Percentiles rank a stretch among this genome's conserved stretches.
These are phyloP conservation scores for Rosellinia necatrix DNA, from an alignment of 2,329 filamentous ascomycete species.

Conservation along the genomic window DNA sequence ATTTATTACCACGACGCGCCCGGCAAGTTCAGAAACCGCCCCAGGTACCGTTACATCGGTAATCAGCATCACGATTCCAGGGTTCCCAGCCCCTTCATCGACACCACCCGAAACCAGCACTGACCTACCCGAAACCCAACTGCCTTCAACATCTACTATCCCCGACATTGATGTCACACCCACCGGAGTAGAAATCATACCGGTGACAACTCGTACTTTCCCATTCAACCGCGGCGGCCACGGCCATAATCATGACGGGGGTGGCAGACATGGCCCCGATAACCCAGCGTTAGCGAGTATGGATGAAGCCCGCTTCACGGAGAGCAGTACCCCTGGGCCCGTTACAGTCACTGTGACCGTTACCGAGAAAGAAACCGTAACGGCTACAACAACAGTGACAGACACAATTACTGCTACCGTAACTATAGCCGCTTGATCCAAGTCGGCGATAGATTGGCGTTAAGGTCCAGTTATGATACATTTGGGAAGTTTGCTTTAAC, in stretches of 20 bases:
- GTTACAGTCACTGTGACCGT: conserved; percentile 21
- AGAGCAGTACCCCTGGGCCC: neutral
- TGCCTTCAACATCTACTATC: conserved; percentile 5
- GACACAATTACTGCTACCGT: conserved; percentile 11
- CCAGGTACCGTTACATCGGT: conserved; percentile 14
- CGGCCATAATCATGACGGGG: neutral
- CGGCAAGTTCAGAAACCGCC: conserved; percentile 16
- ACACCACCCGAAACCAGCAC: neutral
- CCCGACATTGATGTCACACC: conserved; percentile 8
- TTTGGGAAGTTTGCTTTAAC: neutral
- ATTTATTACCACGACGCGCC: conserved; percentile 20
- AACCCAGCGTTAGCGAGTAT: neutral
- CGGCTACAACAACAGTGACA: conserved; percentile 11
- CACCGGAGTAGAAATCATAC: conserved; percentile 25
- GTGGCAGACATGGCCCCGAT: neutral
- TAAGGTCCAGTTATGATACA: neutral
- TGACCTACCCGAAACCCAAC: neutral
- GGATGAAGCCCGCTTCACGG: neutral
- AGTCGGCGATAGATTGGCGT: neutral
- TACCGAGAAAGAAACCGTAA: conserved; percentile 19
- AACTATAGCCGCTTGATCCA: conserved; percentile 8
- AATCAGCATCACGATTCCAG: neutral
- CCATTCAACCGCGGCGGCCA: no score
- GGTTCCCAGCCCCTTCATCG: neutral
- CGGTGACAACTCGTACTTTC: conserved; percentile 20